Evolutionary conservation across 257 asterid genomes (phyloP), one percentile per base, ranked within the genome.

Genomic region (Primulina tabacum): DNA sequence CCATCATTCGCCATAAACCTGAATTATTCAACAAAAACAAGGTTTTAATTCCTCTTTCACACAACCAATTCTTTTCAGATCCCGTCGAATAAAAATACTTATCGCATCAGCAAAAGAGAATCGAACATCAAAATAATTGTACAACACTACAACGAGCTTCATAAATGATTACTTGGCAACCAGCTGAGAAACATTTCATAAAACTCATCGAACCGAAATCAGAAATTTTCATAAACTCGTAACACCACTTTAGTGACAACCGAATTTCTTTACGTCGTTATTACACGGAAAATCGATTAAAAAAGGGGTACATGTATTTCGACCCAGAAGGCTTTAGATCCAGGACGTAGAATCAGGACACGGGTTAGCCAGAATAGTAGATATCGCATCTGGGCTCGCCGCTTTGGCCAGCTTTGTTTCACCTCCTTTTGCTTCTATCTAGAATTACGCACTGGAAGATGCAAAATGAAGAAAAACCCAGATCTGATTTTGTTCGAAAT

Each of bases 1-100:
- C 99, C 99, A 79, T 94, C 99, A 67, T 68, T 91, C 10, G 89
- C 97, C 56, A 71, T 70, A 67, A 91, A 91, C 95, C 99, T 94
- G 75, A 26, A 64, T 40, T 5, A 68, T 43, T 21, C 37, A 62
- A 47, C 37, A 68, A 30, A 33, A 56, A 71, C 28, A 7, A 50
- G 56, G 34, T 30, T 62, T 56, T 2, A 64, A 2, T 43, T 1
- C 16, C 4, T n/a, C 14, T 17, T 47, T 30, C 33, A 0, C 11
- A 64, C 32, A 1, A 2, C 52, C 16, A 12, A 0, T 16, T 12
- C 18, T 11, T 47, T 47, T 47, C 55, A 14, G 7, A 47, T 47
- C 7, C 18, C 6, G 0, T 12, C 55, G 55, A 47, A 3, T 6
- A 47, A 47, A 40, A 47, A 47, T 14, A 47, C 55, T 14, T 43